Evolutionary conservation across 2,329 filamentous ascomycete species (phyloP), one percentile per base, ranked within the genome.

Genomic region (Lizonia empirigonia): DNA sequence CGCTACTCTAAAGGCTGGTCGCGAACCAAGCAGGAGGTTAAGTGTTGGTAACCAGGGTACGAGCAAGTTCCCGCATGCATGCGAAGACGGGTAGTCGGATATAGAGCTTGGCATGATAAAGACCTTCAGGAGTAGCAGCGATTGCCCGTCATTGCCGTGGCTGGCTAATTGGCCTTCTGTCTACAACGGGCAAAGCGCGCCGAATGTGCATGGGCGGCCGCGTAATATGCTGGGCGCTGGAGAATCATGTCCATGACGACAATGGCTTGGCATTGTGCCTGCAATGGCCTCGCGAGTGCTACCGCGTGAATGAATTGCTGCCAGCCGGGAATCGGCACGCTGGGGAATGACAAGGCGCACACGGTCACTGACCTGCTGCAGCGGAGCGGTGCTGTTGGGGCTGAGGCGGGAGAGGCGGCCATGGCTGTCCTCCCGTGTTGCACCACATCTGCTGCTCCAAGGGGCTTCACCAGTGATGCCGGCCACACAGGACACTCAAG

Each of bases 21-120:
- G 44, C 36, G 35, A 55, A 55, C 58, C 50, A 61, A 60, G 59
- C 58, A 61, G 55, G 54, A 63, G 53, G 56, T 61, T 60, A 59
- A 62, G 56, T 54, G 56, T 44, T 38, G 15, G 50, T 49, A 44
- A 49, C 62, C 59, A 60, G 67, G 67, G 57, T 65, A 53, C 51
- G 55, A 50, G 59, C 65, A 67, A 65, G 63, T 62, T 56, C 57
- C 56, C 51, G 59, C 57, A 63, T 63, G 59, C 57, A 63, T 63
- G 64, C 65, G 37, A 68, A 69, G 65, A 66, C 68, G 67, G 67
- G 62, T 67, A 64, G 45, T 59, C 65, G 68, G 64, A 57, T 60
- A 52, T 37, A 38, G 37, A 6, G 32, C 67, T 68, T 69, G 67
- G 65, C 67, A 58, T 53, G 62, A 59, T 62, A 64, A 45, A 48